Base-by-base conservation (phyloP, 2,329 filamentous ascomycete species). In the Penicillium capsulatum region DNA sequence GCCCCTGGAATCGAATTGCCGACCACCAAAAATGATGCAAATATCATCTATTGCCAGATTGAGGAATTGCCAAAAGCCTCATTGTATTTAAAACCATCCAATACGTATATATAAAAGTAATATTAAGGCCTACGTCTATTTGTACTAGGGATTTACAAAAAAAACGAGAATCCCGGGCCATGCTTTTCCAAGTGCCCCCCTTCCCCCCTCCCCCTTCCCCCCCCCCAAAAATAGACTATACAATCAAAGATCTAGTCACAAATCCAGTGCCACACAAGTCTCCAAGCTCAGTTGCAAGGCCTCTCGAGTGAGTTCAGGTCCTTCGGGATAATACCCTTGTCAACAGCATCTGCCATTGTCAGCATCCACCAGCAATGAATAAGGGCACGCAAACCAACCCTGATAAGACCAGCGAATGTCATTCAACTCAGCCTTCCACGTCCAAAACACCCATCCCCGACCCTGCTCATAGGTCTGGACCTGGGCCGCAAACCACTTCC, bases 381-480 rank as follows among this genome's bases (percentile, higher is more conserved):
- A 9, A 10, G 20, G 20, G 10, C 14, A 7, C 15, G 20, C 7
- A 1, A 31, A 22, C 66, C 57, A 15, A 58, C 57, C 52, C 27
- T 53, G 38, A 40, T 61, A 62, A 3, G 50, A 53, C 57, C 59
- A 61, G 7, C 57, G 48, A 33, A 54, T 57, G 40, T 61, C 57
- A 63, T 66, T 41, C 48, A 70, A 11, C 56, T 76, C 54, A 3
- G 59, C 55, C 60, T 80, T 81, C 78, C 77, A 81, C 1, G 70
- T 70, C 78, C 79, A 82, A 52, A 79, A 81, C 14, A 60, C 38
- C 76, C 76, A 81, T 0, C 77, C 76, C 6, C 66, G 63, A 11
- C 67, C 60, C 40, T 67, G 68, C 61, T 82, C 78, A 50, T 79
- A 81, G 0, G 71, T 61, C 31, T 69, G 64, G 0, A 73, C 68